These are phyloP conservation scores for Lentinula guzmanii DNA, from an alignment of 768 basidiomycete genomes.

Conservation along the genomic window DNA sequence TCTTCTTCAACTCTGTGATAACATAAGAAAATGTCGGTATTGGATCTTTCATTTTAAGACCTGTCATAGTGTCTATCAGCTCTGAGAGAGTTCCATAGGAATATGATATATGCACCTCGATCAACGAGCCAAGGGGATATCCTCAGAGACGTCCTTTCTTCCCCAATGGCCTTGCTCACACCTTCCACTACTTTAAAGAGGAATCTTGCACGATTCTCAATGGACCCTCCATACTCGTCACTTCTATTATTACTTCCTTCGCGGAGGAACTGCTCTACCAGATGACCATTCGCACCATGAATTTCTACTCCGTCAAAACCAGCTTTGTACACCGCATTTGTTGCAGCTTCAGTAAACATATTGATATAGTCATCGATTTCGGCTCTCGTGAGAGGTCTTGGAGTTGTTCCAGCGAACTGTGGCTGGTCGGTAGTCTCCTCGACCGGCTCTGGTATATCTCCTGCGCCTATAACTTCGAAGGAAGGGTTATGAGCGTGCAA, in stretches of 20 bases:
- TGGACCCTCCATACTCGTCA: constrained; percentile 44
- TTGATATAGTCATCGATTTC: constrained; percentile 31
- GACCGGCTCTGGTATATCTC: constrained; percentile 8
- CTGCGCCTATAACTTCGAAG: constrained; percentile 8
- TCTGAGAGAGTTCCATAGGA: no score
- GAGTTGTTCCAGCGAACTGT: constrained; percentile 4
- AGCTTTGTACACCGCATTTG: constrained; percentile 31
- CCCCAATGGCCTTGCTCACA: constrained; percentile 32
- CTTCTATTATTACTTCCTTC: constrained; percentile 32
- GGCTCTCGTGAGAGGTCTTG: constrained; percentile 25
- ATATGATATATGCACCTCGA: constrained; percentile 13
- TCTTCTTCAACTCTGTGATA: constrained; percentile 29
- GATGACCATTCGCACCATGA: constrained; percentile 17
- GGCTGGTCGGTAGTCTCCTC: constrained; percentile 12
- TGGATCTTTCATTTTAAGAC: constrained; percentile 32
- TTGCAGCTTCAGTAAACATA: constrained; percentile 34
- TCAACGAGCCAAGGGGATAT: constrained; percentile 30
- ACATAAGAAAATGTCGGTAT: constrained; percentile 34
- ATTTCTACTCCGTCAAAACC: constrained; percentile 54
- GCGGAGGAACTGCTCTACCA: constrained; percentile 40
- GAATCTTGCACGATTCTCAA: constrained; percentile 42
- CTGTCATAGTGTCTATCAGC: constrained; percentile 2
- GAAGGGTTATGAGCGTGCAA: not conserved
- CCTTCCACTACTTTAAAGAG: constrained; percentile 33
- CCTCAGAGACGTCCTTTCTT: constrained; percentile 33